Conservation (phyloP, 2,329 filamentous ascomycete species). For the Erysiphe neolycopersici region DNA sequence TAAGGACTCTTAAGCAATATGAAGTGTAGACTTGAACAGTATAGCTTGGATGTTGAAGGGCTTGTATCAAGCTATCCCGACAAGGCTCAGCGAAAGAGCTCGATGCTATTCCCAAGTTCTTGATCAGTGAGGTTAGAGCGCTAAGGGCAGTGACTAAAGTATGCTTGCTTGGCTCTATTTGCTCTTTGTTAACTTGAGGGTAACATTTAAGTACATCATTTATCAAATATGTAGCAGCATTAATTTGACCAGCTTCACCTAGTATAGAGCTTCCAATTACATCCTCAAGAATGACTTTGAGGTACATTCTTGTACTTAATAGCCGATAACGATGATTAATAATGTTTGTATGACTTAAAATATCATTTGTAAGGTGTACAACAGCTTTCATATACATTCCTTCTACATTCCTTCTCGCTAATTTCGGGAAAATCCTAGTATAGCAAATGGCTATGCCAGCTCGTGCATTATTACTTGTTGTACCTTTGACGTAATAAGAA, state of each 20-base stretch:
- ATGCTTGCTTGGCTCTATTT: constrained; percentile 70
- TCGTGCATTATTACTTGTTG: constrained; percentile 55
- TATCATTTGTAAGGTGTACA: constrained; percentile 51
- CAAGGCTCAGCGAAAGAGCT: constrained; percentile 57
- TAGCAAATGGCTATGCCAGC: constrained; percentile 76
- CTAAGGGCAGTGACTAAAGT: constrained; percentile 55
- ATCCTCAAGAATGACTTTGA: constrained; percentile 61
- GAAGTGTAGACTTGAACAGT: constrained; percentile 82
- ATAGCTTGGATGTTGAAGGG: constrained; percentile 84
- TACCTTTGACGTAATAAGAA: constrained; percentile 48
- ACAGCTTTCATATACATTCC: constrained; percentile 58
- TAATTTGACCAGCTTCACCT: constrained; percentile 68
- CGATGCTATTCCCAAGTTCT: constrained; percentile 56
- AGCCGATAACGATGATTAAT: constrained; percentile 68
- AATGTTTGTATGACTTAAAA: constrained; percentile 52
- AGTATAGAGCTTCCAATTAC: constrained; percentile 59
- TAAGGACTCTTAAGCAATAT: constrained; percentile 62
- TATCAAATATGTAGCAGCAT: constrained; percentile 54
- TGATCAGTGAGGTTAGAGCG: constrained; percentile 52
- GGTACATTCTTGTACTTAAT: constrained; percentile 58
- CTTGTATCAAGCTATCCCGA: constrained; percentile 66
- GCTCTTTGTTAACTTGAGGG: constrained; percentile 65
- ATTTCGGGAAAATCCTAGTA: constrained; percentile 45
- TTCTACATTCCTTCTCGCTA: constrained; percentile 67
- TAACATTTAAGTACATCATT: constrained; percentile 88